Evolutionary conservation across 169 alveolate species (phyloP).

Genomic region (Ichthyophthirius multifiliis): DNA sequence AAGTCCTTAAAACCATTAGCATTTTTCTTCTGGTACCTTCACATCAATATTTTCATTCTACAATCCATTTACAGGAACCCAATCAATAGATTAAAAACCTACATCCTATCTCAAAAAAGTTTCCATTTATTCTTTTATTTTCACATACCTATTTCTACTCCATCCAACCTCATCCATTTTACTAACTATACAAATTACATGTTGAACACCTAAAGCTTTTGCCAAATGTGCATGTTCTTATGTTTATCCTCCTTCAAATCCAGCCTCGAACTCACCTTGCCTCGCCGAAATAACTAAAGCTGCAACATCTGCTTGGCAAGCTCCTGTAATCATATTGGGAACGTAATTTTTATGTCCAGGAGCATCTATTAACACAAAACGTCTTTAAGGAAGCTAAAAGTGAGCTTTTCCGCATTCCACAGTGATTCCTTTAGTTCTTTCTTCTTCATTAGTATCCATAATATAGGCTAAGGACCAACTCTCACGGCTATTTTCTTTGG

Average conservation of each 20-base stretch:
- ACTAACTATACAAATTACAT: constrained; percentile 95
- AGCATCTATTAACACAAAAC: constrained; percentile 99
- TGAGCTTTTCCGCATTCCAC: constrained; percentile 98
- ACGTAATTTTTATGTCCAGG: constrained; percentile 99
- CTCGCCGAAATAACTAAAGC: constrained; percentile 96
- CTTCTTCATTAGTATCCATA: constrained; percentile 99
- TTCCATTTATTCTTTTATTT: constrained; percentile 81
- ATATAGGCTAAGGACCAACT: constrained; percentile 99
- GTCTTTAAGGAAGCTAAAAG: constrained; percentile 90
- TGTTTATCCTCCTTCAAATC: constrained; percentile 99
- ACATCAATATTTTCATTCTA: constrained; percentile 91
- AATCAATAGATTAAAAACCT: constrained; percentile 91
- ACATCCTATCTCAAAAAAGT: constrained; percentile 88
- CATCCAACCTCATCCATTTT: constrained; percentile 98
- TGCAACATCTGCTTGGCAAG: constrained; percentile 99
- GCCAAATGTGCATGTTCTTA: constrained; percentile 98
- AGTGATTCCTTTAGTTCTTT: constrained; percentile 97
- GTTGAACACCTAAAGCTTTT: constrained; percentile 95
- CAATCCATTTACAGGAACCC: constrained; percentile 98
- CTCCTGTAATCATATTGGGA: constrained; percentile 99
- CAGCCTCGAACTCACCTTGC: constrained; percentile 98
- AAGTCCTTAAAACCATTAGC: constrained; percentile 85
- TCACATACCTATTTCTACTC: constrained; percentile 90
- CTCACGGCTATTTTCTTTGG: constrained; percentile 97
- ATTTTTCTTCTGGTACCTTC: too few relatives aligned